Percentiles rank a stretch among this genome's conserved stretches.
Evolutionary conservation across 805 yeast genomes (phyloP).

Genomic region (Kuraishia ogatae): DNA sequence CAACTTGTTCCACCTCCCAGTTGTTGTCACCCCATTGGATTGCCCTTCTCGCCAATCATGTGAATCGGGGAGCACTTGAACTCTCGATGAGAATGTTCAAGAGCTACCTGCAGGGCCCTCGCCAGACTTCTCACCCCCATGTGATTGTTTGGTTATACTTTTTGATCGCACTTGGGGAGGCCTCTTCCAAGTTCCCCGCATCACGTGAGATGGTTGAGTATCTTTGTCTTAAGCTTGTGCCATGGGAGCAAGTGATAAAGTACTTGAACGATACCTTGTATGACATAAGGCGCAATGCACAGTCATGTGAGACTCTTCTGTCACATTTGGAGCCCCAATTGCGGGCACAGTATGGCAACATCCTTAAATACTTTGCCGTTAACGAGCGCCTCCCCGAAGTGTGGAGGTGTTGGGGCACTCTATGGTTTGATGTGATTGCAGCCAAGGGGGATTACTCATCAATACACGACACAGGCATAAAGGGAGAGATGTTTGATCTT

Average conservation of each 20-base stretch:
- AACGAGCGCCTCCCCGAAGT: conserved; percentile 65
- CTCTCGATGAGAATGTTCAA: conserved; percentile 60
- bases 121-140: conserved; percentile 63
- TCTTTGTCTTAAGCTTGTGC: conserved; percentile 48
- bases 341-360: conserved; percentile 20
- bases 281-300: conserved; percentile 19
- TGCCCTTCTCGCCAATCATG: conserved; percentile 34
- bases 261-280: conserved; percentile 53
- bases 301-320: conserved; percentile 8
- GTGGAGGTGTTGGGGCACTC: conserved; percentile 80
- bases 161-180: conserved; percentile 53
- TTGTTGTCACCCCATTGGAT: conserved; percentile 42
- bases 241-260: conserved; percentile 59
- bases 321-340: conserved; percentile 6
- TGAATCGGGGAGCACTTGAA: conserved; percentile 59
- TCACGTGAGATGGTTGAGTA: conserved; percentile 39
- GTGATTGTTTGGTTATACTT: conserved; percentile 72
- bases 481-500: conserved; percentile 48
- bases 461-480: conserved; percentile 47
- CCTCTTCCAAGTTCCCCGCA: conserved; percentile 35
- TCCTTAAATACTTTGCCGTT: conserved; percentile 41
- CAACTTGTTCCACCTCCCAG: conserved; percentile 18
- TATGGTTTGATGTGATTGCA: conserved; percentile 63
- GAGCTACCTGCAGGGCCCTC: conserved; percentile 62
- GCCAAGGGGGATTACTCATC: conserved; percentile 44